phyloP scores from a whole-genome alignment of 805 yeast genomes.

The Sugiyamaella mastotermitis region DNA sequence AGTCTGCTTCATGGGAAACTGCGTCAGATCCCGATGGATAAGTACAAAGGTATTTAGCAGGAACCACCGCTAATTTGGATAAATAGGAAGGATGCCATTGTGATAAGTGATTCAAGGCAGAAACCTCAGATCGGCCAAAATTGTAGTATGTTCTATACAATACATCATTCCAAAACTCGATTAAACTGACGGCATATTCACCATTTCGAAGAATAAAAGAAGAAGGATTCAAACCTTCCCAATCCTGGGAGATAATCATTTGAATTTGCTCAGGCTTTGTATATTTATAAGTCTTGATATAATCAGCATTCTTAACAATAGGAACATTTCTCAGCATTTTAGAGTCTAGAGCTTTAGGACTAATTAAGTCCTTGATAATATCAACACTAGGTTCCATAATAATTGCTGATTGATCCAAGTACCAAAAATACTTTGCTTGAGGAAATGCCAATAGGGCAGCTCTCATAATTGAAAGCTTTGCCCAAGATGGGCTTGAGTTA shows the following conservation, averaged over 20 bases:
- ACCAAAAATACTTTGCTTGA: slow-evolving; percentile 86
- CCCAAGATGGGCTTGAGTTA: slow-evolving; percentile 43
- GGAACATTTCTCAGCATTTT: slow-evolving; percentile 67
- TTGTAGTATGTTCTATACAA: slow-evolving; percentile 57
- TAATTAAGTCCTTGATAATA: slow-evolving; percentile 52
- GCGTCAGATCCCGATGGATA: slow-evolving; percentile 20
- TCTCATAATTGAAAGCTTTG: slow-evolving; percentile 55
- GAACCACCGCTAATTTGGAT: slow-evolving; percentile 66
- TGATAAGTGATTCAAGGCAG: slow-evolving; percentile 73
- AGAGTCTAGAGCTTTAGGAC: slow-evolving; percentile 54
- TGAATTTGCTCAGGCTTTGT: slow-evolving; percentile 48
- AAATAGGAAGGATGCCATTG: slow-evolving; percentile 92
- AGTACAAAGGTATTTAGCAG: slow-evolving; percentile 48
- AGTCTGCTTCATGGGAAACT: slow-evolving; percentile 30
- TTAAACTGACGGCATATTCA: slow-evolving; percentile 53
- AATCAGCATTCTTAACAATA: slow-evolving; percentile 40
- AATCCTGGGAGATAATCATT: slow-evolving; percentile 66
- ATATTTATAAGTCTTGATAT: slow-evolving; percentile 52
- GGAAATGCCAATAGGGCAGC: slow-evolving; percentile 96
- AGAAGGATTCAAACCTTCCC: slow-evolving; percentile 54
- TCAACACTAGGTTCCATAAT: slow-evolving; percentile 67
- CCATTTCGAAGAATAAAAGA: slow-evolving; percentile 70
- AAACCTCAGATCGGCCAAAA: slow-evolving; percentile 41
- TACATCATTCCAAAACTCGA: slow-evolving; percentile 79
- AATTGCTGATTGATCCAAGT: slow-evolving; percentile 62